phyloP scores from a whole-genome alignment of 352 stramenopile genomes.

The Sclerospora graminicola region DNA sequence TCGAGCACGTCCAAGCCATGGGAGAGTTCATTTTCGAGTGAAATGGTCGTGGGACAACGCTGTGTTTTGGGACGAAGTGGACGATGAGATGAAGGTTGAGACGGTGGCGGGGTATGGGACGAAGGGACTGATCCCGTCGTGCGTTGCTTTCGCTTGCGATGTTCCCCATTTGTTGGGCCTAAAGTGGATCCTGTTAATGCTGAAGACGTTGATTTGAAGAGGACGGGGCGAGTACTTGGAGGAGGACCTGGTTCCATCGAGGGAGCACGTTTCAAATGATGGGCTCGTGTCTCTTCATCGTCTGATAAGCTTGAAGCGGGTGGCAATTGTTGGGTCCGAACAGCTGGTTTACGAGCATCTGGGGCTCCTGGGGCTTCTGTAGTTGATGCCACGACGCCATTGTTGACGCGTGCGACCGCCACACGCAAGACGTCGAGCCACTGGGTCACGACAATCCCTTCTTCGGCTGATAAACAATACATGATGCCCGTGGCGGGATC shows the following conservation, averaged over 20 bases:
- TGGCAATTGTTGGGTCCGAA: conserved; percentile 4
- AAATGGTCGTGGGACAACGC: conserved; percentile 54
- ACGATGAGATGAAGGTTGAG: conserved; percentile 6
- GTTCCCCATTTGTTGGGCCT: conserved; percentile 1
- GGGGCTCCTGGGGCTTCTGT: background rate
- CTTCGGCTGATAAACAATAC: conserved; percentile 75
- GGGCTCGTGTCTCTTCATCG: conserved; percentile 13
- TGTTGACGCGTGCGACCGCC: conserved; percentile 33
- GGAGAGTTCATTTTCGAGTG: conserved; percentile 68
- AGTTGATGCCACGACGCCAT: background rate
- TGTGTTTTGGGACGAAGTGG: conserved; percentile 33
- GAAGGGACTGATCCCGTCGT: too few species aligned
- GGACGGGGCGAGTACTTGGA: too few species aligned
- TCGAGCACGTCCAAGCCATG: conserved; percentile 57
- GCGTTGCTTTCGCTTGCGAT: conserved; percentile 10
- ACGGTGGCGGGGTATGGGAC: too few species aligned
- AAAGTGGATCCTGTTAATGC: background rate
- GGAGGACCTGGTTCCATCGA: conserved; percentile 9
- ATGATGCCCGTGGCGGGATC: conserved; percentile 62
- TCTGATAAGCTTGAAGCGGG: conserved; percentile 8
- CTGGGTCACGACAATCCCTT: conserved; percentile 51
- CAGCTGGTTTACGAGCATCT: background rate
- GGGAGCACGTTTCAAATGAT: conserved; percentile 10
- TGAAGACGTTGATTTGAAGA: conserved; percentile 3
- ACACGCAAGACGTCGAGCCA: conserved; percentile 62